A percentile compares a stretch with the other conserved stretches of the same genome.
Evolutionary conservation across 2,329 filamentous ascomycete species (phyloP).

Genomic region (Monilinia fructicola): DNA sequence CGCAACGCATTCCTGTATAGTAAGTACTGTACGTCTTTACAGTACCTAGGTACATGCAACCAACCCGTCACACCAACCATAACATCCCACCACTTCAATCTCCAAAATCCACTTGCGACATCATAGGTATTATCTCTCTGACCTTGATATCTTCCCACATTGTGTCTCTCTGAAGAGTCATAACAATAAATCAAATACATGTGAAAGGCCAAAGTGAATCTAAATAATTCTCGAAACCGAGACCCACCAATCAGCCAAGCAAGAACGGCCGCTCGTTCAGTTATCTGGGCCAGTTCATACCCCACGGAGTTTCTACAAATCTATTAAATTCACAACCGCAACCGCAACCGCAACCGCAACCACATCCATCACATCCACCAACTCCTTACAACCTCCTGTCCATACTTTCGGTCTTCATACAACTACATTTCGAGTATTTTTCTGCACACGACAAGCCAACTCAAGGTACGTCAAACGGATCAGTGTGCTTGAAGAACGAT

Average conservation of each 20-base stretch:
- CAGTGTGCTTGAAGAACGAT: neutral
- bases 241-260: slow-evolving; percentile 9
- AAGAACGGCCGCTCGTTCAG: neutral
- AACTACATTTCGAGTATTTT: neutral
- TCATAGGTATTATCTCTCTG: neutral
- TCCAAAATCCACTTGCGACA: slow-evolving; percentile 4
- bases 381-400: neutral
- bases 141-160: neutral
- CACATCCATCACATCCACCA: neutral
- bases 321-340: slow-evolving; percentile 1
- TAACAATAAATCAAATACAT: neutral
- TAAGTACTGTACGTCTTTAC: too few relatives aligned
- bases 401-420: neutral
- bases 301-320: slow-evolving; percentile 22
- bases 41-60: neutral
- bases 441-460: neutral
- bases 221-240: neutral
- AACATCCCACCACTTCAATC: slow-evolving; percentile 10
- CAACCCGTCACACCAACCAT: neutral
- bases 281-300: slow-evolving; percentile 14
- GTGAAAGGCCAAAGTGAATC: slow-evolving; percentile 1
- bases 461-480: slow-evolving; percentile 4
- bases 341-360: neutral
- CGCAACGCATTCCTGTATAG: too few relatives aligned
- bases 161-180: neutral